Conservation (phyloP, 495 filamentous ascomycete species). For the Penicillium goetzii region DNA sequence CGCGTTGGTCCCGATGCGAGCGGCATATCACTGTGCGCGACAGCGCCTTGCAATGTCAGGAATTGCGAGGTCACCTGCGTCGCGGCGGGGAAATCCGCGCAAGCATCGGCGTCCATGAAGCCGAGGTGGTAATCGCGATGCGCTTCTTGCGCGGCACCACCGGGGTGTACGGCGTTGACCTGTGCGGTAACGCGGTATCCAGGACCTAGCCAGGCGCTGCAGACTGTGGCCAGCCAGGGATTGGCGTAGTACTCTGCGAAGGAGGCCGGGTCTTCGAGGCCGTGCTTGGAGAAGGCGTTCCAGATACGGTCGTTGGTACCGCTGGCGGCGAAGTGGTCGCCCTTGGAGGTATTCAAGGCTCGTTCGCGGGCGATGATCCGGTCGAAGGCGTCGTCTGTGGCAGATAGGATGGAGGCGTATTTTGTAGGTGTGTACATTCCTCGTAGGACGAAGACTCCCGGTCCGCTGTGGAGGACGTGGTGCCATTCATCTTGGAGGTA, state of each 20-base stretch:
- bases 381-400: conserved; percentile 47
- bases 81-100: conserved; percentile 42
- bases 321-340: conserved; percentile 58
- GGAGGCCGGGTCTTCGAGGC: conserved; percentile 43
- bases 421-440: conserved; percentile 42
- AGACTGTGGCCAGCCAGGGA: conserved; percentile 52
- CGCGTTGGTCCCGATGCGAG: conserved; percentile 54
- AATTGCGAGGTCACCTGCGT: conserved; percentile 51
- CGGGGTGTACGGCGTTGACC: conserved; percentile 59
- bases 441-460: conserved; percentile 56
- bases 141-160: conserved; percentile 52
- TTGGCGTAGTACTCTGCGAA: conserved; percentile 59
- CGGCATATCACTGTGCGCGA: conserved; percentile 62
- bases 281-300: conserved; percentile 63
- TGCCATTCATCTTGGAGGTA: conserved; percentile 59
- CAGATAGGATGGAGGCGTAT: conserved; percentile 38
- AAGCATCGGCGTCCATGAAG: conserved; percentile 47
- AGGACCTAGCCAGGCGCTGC: conserved; percentile 55
- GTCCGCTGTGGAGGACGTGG: conserved; percentile 54
- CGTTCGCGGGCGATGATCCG: conserved; percentile 49
- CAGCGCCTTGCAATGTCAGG: conserved; percentile 60
- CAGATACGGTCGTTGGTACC: conserved; percentile 58
- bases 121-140: conserved; percentile 64
- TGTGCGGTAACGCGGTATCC: conserved; percentile 57
- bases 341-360: conserved; percentile 33